These are phyloP conservation scores for Skeletonema marinoi DNA, from an alignment of 108 stramenopile species.

Conservation along the genomic window DNA sequence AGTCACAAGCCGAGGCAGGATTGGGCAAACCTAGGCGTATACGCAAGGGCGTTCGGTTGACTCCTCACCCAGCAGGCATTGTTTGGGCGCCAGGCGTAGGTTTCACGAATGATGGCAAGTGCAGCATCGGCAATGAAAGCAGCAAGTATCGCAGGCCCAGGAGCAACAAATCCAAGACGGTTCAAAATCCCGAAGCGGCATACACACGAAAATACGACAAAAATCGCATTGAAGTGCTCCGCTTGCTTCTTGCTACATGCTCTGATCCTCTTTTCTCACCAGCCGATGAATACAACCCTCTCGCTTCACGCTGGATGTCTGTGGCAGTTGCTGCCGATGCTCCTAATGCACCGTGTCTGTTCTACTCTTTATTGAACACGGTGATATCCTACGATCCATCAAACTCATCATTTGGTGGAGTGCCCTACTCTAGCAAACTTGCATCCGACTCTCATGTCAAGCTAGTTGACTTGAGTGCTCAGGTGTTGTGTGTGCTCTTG, in stretches of 20 bases:
- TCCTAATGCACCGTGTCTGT: constrained; percentile 92
- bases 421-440: constrained; percentile 63
- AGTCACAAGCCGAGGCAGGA: constrained; percentile 64
- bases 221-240: constrained; percentile 93
- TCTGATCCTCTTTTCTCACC: constrained; percentile 93
- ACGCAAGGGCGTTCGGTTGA: constrained; percentile 55
- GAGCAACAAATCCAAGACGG: neutral
- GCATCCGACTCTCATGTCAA: constrained; percentile 66
- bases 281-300: constrained; percentile 90
- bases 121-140: constrained; percentile 8
- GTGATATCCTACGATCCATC: constrained; percentile 87
- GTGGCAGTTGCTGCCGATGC: constrained; percentile 89
- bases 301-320: constrained; percentile 83
- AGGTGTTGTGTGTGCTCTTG: constrained; percentile 86
- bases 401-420: constrained; percentile 54
- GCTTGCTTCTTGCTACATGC: constrained; percentile 86
- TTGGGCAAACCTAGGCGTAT: constrained; percentile 50
- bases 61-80: constrained; percentile 65
- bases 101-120: constrained; percentile 47
- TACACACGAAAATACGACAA: constrained; percentile 87
- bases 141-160: neutral
- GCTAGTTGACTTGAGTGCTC: constrained; percentile 84
- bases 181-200: constrained; percentile 32
- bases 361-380: constrained; percentile 92
- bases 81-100: constrained; percentile 82